Conservation (phyloP, 441 rosid genomes). For the Mallotus japonicus region DNA sequence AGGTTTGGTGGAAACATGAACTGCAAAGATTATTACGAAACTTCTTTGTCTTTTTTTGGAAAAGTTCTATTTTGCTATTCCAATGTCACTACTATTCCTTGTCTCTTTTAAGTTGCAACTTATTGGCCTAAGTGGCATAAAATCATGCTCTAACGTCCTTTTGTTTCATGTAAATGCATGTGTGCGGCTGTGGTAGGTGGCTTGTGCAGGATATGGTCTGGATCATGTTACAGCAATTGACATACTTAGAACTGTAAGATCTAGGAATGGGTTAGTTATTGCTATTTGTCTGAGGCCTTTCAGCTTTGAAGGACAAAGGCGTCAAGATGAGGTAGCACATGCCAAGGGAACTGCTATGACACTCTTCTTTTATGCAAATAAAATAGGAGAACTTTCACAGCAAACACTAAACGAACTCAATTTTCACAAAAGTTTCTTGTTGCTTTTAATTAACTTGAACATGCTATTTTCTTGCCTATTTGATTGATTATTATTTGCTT, state of each 20-base stretch:
- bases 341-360: constrained; percentile 1
- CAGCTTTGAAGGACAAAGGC: constrained; percentile 88
- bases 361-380: constrained; percentile 8
- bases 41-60: neutral
- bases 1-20: neutral
- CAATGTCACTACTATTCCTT: neutral
- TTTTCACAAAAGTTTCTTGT: neutral
- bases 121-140: neutral
- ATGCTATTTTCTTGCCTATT: neutral
- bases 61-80: neutral
- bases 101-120: neutral
- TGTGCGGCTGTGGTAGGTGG: constrained; percentile 45
- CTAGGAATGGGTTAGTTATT: constrained; percentile 52
- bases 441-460: neutral
- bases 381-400: neutral
- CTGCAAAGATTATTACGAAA: neutral
- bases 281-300: constrained; percentile 81
- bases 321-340: constrained; percentile 68
- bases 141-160: neutral
- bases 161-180: neutral
- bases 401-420: neutral
- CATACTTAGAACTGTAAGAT: constrained; percentile 55
- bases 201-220: constrained; percentile 71
- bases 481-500: neutral
- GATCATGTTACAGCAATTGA: constrained; percentile 59